Evolutionary conservation across 163 green algal species (phyloP), one percentile per base, ranked within the genome.

Genomic region (Chlamydomonas reinhardtii): DNA sequence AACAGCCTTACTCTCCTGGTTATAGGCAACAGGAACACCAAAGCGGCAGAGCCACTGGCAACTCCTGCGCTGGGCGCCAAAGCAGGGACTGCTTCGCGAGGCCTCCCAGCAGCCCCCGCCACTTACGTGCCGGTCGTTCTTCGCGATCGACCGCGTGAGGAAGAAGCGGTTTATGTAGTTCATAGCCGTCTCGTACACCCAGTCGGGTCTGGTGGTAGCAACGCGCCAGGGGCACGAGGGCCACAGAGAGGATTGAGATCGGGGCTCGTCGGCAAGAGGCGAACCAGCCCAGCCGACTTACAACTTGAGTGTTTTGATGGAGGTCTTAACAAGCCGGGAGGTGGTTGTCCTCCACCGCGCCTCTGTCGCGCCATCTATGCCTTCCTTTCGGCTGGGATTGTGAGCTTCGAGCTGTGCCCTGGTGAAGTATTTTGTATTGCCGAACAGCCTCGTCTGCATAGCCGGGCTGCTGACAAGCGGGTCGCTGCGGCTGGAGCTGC

Each of bases 81-180:
- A 22, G 56, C 19, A 64, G 4, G 20, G 14, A 71, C 66, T 43
- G 32, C 65, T 83, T 83, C 76, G 59, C 59, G 17, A 25, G 12
- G 62, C 24, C 31, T 71, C 59, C 62, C 62, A 74, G 76, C 62
- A 24, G 29, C 29, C 22, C 16, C 69, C 68, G 61, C 27, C 37
- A 87, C 82, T 87, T 73, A 87, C 82, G 61, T 71, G 37, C n/a
- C 82, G 82, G 72, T 87, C 82, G 37, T 82, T 82, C 82, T 87
- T 87, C 39, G 59, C 37, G 39, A 82, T 82, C 14, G 82, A 87
- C 37, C 82, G 82, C 82, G 72, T 81, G 11, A 82, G 61, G 72
- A 79, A 82, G 82, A 82, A 87, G 61, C 72, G 82, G 61, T 82
- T 87, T 43, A 82, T 87, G 82, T 82, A 87, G 72, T 48, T 68